A percentile compares a stretch with the other conserved stretches of the same genome.
Evolutionary conservation across 192 early-diverging fungal genomes (phyloP).

Genomic region (Coemansia asiatica): DNA sequence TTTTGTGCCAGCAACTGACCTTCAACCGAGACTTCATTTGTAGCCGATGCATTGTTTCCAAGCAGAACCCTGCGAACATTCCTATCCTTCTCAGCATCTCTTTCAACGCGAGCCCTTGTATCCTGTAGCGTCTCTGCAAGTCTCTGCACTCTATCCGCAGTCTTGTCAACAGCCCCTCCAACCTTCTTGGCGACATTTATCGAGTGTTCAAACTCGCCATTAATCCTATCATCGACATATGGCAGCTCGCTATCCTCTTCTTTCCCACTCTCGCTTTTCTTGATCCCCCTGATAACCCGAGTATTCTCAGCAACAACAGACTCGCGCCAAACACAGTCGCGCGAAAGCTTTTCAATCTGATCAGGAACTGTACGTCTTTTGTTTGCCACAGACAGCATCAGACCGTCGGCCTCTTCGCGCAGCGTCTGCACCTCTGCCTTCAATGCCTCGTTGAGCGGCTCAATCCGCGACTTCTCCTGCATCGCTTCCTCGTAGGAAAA

Average conservation of each 20-base stretch:
- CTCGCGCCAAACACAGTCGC: slow-evolving; percentile 38
- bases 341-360: slow-evolving; percentile 42
- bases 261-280: neutral
- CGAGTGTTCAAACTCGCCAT: slow-evolving; percentile 36
- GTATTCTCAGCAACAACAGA: slow-evolving; percentile 43
- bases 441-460: slow-evolving; percentile 41
- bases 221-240: slow-evolving; percentile 37
- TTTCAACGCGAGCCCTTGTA: slow-evolving; percentile 10
- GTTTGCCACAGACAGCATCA: slow-evolving; percentile 33
- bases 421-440: slow-evolving; percentile 36
- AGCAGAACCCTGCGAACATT: slow-evolving; percentile 22
- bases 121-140: slow-evolving; percentile 9
- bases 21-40: neutral
- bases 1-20: slow-evolving; percentile 34
- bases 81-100: slow-evolving; percentile 14
- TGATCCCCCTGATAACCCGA: slow-evolving; percentile 16
- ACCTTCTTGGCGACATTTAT: slow-evolving; percentile 16
- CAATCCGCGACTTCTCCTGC: slow-evolving; percentile 32
- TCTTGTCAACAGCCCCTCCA: slow-evolving; percentile 1
- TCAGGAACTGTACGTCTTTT: slow-evolving; percentile 42
- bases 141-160: slow-evolving; percentile 4
- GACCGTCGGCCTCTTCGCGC: slow-evolving; percentile 36
- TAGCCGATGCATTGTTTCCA: slow-evolving; percentile 3
- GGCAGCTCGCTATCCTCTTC: slow-evolving; percentile 15
- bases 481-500: slow-evolving; percentile 45